These are phyloP conservation scores for Asterionellopsis glacialis DNA, from an alignment of 108 stramenopile genomes.

Conservation along the genomic window DNA sequence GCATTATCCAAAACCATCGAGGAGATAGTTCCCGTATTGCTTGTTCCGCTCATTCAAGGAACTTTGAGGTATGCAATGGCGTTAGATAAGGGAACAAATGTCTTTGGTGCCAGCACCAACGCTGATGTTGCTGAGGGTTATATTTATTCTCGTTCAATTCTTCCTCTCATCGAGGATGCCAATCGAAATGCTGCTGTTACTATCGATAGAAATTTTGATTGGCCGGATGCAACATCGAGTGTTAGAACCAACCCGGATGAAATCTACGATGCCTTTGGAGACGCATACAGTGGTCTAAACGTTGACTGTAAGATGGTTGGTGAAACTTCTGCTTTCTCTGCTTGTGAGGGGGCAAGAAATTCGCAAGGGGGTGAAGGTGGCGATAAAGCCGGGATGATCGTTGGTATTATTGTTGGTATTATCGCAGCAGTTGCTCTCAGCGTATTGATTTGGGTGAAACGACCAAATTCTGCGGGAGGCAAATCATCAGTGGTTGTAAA, in stretches of 20 bases:
- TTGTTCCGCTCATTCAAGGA: slow-evolving; percentile 70
- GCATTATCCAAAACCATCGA: slow-evolving; percentile 41
- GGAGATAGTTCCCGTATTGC: slow-evolving; percentile 45
- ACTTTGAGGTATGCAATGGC: slow-evolving; percentile 33
- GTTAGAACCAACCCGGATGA: slow-evolving; percentile 5
- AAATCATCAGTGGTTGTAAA: too few relatives aligned
- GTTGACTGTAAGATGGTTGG: slow-evolving; percentile 51
- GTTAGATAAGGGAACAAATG: background rate
- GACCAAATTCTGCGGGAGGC: background rate
- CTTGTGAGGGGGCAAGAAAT: slow-evolving; percentile 25
- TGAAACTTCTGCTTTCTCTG: slow-evolving; percentile 15
- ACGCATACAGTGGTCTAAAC: slow-evolving; percentile 30
- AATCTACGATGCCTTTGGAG: slow-evolving; percentile 16
- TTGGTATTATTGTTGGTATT: slow-evolving; percentile 18
- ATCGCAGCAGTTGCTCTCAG: background rate
- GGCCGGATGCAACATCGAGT: slow-evolving; percentile 2
- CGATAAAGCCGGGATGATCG: slow-evolving; percentile 17
- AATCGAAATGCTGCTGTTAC: slow-evolving; percentile 37
- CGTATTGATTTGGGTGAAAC: background rate
- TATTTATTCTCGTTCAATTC: slow-evolving; percentile 49
- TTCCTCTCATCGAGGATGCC: slow-evolving; percentile 52
- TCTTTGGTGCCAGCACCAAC: background rate
- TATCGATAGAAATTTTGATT: slow-evolving; percentile 33
- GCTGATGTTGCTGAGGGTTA: slow-evolving; percentile 52
- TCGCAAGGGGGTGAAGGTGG: slow-evolving; percentile 6